Conservation (phyloP, 2,329 filamentous ascomycete species). For the Fusarium sp. region DNA sequence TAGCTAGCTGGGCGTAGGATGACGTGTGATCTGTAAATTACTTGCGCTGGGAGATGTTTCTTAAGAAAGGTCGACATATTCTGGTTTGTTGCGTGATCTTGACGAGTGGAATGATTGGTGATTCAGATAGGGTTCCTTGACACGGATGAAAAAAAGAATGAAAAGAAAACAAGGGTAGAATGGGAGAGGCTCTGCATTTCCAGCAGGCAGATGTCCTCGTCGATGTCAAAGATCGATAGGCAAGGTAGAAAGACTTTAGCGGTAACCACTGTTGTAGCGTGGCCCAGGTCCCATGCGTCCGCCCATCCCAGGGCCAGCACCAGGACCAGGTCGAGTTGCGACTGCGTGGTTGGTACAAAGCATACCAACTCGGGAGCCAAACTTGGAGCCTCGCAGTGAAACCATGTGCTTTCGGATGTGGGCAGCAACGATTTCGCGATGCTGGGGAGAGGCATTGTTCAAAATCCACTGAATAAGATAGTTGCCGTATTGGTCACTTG, state of each 20-base stretch:
- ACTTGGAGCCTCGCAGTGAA: conserved; percentile 96
- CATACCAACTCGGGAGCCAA: conserved; percentile 98
- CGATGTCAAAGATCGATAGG: not conserved
- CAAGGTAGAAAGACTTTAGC: conserved; percentile 49
- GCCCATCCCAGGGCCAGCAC: conserved; percentile 72
- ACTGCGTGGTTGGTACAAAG: conserved; percentile 95
- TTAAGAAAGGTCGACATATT: conserved; percentile 58
- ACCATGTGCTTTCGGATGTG: conserved; percentile 99
- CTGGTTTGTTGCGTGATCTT: conserved; percentile 51
- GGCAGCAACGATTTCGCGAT: conserved; percentile 90
- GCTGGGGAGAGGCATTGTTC: conserved; percentile 84
- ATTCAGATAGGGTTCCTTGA: conserved; percentile 42
- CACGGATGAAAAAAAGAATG: conserved; percentile 41
- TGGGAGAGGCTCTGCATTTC: not conserved
- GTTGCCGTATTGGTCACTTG: conserved; percentile 98
- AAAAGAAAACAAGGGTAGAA: conserved; percentile 30
- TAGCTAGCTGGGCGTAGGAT: conserved; percentile 65
- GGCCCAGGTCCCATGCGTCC: conserved; percentile 66
- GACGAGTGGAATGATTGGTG: conserved; percentile 45
- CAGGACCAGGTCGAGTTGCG: conserved; percentile 87
- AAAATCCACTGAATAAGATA: conserved; percentile 98
- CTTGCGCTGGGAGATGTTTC: conserved; percentile 61
- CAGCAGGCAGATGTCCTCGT: not conserved
- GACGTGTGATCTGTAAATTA: conserved; percentile 64
- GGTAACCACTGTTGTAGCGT: conserved; percentile 68